phyloP scores from a whole-genome alignment of 1,284 basidiomycete species.

The Trichosporon faecale region DNA sequence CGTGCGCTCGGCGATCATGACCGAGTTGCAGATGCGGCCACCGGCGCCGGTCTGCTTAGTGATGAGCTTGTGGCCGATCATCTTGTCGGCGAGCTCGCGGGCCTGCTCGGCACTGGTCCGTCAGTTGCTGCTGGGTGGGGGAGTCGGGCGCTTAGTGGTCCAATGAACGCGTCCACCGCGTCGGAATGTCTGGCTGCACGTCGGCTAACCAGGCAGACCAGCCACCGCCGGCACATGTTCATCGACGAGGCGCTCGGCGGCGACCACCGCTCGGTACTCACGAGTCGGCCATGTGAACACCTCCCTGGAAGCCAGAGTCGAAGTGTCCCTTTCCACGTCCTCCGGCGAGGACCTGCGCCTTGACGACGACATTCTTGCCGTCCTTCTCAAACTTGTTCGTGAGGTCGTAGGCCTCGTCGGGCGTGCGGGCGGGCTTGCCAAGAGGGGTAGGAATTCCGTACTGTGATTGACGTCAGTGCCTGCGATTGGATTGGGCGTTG shows the following conservation, averaged over 20 bases:
- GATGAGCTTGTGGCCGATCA: conserved; percentile 95
- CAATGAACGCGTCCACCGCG: background rate
- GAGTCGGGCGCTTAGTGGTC: background rate
- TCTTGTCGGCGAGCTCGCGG: conserved; percentile 79
- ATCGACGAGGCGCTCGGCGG: background rate
- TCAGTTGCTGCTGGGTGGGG: conserved; percentile 9
- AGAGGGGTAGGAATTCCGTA: conserved; percentile 97
- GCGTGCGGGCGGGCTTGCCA: conserved; percentile 78
- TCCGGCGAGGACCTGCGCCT: conserved; percentile 96
- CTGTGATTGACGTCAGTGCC: conserved; percentile 53
- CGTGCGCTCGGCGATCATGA: conserved; percentile 97
- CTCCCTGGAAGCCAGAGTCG: conserved; percentile 92
- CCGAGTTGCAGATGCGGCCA: conserved; percentile 92
- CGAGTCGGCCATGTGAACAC: conserved; percentile 93
- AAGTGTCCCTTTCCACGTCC: conserved; percentile 98
- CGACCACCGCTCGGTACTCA: conserved; percentile 51
- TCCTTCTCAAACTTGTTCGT: conserved; percentile 73
- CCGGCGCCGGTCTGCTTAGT: conserved; percentile 97
- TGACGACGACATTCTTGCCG: conserved; percentile 85
- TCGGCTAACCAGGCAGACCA: background rate
- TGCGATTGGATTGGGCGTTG: background rate
- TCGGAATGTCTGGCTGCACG: background rate
- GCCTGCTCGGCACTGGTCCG: conserved; percentile 80
- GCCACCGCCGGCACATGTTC: background rate
- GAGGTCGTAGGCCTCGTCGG: conserved; percentile 84